These are phyloP conservation scores for Serendipita sp. DNA, from an alignment of 768 basidiomycete species.

Conservation along the genomic window DNA sequence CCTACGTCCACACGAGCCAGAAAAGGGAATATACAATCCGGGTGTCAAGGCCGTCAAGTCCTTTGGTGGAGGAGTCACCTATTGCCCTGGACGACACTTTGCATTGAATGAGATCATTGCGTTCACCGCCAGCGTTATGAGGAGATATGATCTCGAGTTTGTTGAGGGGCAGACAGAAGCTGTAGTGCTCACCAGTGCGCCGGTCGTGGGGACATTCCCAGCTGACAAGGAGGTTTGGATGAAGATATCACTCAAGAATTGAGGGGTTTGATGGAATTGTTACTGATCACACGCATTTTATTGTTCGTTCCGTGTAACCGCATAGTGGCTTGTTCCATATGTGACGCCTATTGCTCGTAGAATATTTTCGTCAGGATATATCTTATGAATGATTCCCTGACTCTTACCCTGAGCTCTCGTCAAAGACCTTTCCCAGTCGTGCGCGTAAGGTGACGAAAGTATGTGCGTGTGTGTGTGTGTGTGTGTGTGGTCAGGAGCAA, in stretches of 20 bases:
- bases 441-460: too few species aligned
- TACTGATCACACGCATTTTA: too few species aligned
- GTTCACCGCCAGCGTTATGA: neutral
- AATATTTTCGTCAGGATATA: too few species aligned
- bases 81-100: conserved; percentile 1
- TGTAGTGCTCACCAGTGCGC: neutral
- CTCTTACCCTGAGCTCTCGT: too few species aligned
- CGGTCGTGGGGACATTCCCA: neutral
- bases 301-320: too few species aligned
- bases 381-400: too few species aligned
- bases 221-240: neutral
- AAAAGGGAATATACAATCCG: neutral
- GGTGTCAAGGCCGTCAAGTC: neutral
- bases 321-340: too few species aligned
- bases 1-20: neutral
- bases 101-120: neutral
- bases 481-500: neutral
- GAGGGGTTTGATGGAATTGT: neutral
- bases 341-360: too few species aligned
- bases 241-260: neutral
- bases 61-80: neutral
- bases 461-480: too few species aligned
- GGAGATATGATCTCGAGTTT: neutral
- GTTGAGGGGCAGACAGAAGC: neutral
- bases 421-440: too few species aligned